Evolutionary conservation across 805 yeast species (phyloP).

Genomic region (Starmerella roubikii): DNA sequence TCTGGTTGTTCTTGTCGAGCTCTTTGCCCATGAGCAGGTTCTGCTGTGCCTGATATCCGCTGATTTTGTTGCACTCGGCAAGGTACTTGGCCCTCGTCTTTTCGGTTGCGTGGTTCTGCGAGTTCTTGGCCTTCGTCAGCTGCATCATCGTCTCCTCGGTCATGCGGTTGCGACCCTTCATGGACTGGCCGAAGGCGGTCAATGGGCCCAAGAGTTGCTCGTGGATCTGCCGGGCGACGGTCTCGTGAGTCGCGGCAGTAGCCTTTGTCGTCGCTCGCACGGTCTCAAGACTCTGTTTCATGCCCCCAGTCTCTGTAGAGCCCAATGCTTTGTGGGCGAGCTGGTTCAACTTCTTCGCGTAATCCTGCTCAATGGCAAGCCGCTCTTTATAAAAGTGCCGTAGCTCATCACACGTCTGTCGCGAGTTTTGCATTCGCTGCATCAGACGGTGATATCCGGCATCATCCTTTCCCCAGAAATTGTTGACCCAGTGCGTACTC

Average conservation of each 20-base stretch:
- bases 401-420: constrained; percentile 42
- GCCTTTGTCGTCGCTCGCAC: constrained; percentile 45
- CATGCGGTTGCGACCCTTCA: constrained; percentile 41
- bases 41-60: constrained; percentile 46
- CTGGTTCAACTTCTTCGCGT: constrained; percentile 40
- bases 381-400: constrained; percentile 38
- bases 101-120: constrained; percentile 26
- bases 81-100: constrained; percentile 37
- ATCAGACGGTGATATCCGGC: constrained; percentile 44
- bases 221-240: constrained; percentile 37
- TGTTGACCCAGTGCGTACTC: constrained; percentile 23
- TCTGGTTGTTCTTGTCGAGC: constrained; percentile 44
- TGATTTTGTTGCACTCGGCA: constrained; percentile 43
- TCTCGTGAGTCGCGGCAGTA: constrained; percentile 43
- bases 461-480: constrained; percentile 44
- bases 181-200: constrained; percentile 36
- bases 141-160: constrained; percentile 45
- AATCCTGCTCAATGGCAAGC: constrained; percentile 58
- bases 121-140: constrained; percentile 35
- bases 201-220: constrained; percentile 42
- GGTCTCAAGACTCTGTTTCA: constrained; percentile 45
- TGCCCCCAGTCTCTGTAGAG: constrained; percentile 42
- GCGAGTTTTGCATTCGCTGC: constrained; percentile 44
- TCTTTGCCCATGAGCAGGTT: constrained; percentile 64
- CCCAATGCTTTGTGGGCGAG: constrained; percentile 43